Evolutionary conservation across 139 green algal genomes (phyloP).

Genomic region (Zygnema cylindricum): DNA sequence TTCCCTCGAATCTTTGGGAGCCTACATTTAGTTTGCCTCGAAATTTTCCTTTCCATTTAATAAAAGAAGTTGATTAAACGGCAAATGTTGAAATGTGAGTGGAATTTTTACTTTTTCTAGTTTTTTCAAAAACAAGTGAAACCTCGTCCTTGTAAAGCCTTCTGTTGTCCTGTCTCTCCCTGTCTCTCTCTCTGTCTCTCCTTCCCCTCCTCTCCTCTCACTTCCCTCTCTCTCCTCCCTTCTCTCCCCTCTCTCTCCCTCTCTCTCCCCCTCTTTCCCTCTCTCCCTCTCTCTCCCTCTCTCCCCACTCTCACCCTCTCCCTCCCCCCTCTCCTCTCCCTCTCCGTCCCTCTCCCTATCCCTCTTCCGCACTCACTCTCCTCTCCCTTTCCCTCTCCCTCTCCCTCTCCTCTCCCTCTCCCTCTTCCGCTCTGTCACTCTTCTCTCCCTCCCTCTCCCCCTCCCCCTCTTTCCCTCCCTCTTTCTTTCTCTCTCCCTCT

Average conservation of each 20-base stretch:
- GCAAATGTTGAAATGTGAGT: background rate
- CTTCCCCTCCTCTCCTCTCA: background rate
- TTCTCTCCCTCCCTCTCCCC: background rate
- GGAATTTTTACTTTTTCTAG: background rate
- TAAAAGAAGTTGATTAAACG: no score
- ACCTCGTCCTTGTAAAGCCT: background rate
- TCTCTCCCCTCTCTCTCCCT: background rate
- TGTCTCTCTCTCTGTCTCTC: background rate
- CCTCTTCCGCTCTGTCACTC: background rate
- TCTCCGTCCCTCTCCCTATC: background rate
- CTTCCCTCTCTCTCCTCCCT: background rate
- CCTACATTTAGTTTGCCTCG: background rate
- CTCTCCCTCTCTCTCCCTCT: background rate
- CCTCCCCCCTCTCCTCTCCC: background rate
- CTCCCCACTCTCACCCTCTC: background rate
- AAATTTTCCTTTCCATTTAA: background rate
- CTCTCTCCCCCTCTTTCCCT: background rate
- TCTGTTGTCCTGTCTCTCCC: background rate
- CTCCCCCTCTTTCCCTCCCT: background rate
- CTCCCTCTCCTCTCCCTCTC: background rate
- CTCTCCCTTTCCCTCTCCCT: background rate
- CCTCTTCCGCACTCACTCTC: background rate
- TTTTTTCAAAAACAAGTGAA: background rate
- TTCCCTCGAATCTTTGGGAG: background rate
- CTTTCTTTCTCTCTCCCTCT: background rate